Percentiles rank a stretch among this genome's conserved stretches.
phyloP scores from a whole-genome alignment of 345 rosid species.

The Xanthoceras sorbifolium region DNA sequence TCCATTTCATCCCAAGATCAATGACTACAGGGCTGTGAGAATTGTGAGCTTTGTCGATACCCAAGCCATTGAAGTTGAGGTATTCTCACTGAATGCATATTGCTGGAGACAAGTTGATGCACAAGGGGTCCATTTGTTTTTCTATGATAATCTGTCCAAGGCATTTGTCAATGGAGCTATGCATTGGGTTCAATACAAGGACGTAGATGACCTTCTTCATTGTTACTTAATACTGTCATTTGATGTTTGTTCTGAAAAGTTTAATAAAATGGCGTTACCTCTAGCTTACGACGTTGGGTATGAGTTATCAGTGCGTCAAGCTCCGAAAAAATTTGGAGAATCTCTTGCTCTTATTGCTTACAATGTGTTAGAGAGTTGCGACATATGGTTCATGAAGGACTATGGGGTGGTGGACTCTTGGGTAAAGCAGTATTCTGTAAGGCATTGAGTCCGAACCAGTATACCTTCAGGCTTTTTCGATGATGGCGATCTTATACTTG shows the following conservation, averaged over 20 bases:
- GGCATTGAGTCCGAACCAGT: neutral
- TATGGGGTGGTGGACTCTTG: constrained; percentile 1
- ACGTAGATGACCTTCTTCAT: too few relatives aligned
- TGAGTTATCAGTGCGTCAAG: neutral
- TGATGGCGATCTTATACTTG: neutral
- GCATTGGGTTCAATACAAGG: neutral
- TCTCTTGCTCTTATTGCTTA: neutral
- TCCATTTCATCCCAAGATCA: neutral
- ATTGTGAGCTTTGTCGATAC: neutral
- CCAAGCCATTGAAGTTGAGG: neutral
- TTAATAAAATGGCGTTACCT: neutral
- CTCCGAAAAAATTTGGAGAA: neutral
- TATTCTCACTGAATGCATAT: neutral
- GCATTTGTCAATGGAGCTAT: constrained; percentile 4
- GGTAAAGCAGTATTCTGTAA: neutral
- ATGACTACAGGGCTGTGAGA: constrained; percentile 3
- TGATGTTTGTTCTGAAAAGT: neutral
- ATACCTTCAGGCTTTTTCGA: neutral
- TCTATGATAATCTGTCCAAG: neutral
- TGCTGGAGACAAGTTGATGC: constrained; percentile 5
- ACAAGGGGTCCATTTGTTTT: neutral
- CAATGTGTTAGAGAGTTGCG: constrained; percentile 1
- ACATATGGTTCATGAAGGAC: constrained; percentile 9
- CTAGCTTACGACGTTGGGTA: neutral
- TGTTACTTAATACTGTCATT: neutral